phyloP scores from a whole-genome alignment of 2,329 filamentous ascomycete genomes.

The Cryphonectria radicalis region DNA sequence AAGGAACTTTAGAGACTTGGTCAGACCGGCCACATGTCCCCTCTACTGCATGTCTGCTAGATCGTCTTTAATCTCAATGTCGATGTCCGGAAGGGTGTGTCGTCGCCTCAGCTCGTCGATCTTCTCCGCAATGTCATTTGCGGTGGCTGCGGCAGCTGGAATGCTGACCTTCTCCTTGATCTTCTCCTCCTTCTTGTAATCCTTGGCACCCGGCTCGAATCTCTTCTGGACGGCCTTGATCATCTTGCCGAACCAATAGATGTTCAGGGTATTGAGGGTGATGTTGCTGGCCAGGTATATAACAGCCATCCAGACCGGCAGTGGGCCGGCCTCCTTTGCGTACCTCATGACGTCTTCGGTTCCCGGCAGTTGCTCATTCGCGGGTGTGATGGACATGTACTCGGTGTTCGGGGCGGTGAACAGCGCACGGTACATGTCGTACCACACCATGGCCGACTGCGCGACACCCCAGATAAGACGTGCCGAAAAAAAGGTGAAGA shows the following conservation, averaged over 20 bases:
- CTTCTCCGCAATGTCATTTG: constrained; percentile 21
- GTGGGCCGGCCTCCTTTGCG: constrained; percentile 50
- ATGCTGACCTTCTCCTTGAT: constrained; percentile 35
- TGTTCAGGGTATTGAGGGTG: constrained; percentile 75
- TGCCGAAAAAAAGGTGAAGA: constrained; percentile 75
- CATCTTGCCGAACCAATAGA: constrained; percentile 90
- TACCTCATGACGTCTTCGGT: constrained; percentile 53
- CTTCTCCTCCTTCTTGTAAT: constrained; percentile 35
- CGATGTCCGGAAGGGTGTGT: constrained; percentile 28
- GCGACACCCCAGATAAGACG: constrained; percentile 80
- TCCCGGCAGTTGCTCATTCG: constrained; percentile 36
- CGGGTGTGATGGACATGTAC: constrained; percentile 40
- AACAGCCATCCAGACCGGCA: constrained; percentile 72
- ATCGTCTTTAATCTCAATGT: constrained; percentile 32
- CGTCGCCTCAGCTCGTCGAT: constrained; percentile 32
- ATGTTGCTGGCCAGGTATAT: constrained; percentile 73
- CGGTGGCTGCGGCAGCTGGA: constrained; percentile 18
- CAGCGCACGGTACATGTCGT: constrained; percentile 68
- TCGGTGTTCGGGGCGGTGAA: constrained; percentile 43
- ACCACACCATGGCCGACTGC: constrained; percentile 70
- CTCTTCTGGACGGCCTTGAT: constrained; percentile 77
- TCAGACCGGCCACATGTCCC: constrained; percentile 1
- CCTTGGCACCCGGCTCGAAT: constrained; percentile 59
- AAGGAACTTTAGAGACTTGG: too few relatives aligned
- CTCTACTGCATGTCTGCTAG: constrained; percentile 33